Evolutionary conservation across 176 grass and related monocot genomes (phyloP), one percentile per base, ranked within the genome.

Genomic region (Oryza meyeriana): DNA sequence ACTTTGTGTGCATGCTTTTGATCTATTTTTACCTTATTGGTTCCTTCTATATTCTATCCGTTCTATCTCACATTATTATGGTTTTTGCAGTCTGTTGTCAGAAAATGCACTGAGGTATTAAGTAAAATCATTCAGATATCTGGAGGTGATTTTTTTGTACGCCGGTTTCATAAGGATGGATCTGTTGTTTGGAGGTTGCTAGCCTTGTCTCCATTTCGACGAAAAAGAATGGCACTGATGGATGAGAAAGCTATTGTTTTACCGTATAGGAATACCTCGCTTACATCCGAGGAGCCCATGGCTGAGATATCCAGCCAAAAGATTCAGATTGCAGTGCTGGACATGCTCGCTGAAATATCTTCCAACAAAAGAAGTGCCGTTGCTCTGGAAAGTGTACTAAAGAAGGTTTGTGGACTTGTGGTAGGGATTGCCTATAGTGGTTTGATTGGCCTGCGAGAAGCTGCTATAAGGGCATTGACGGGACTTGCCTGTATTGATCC

Each of bases 261-360:
- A 74, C 95, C 92, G 6, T 98, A 93, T 75, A 82, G 95, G 79
- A 73, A 83, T 83, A 89, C 77, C 44, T 90, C 90, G 6, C 52
- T 78, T 42, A 88, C 83, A 16, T 84, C 84, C 45, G 86, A 91
- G 75, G 90, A 90, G 76, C 90, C 92, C 55, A 91, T 98, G 84
- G 86, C 95, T 70, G 95, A 98, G 87, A 88, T 93, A 64, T 98
- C 95, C 69, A 93, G 81, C 80, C 90, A 91, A 83, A 98, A 98
- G 79, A 91, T 98, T 79, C 95, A 95, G 83, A 81, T 45, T 30
- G 84, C 95, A 77, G 90, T 98, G 50, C 29, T 98, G 65, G 90
- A 93, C 30, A 93, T 98, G 95, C 88, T 98, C 3, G 47, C 84
- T 44, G 83, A 81, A 85, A 72, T 98, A 78, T 89, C 90, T 39